Base-by-base conservation (phyloP, 192 early-diverging fungal species). In the Umbelopsis sp. region DNA sequence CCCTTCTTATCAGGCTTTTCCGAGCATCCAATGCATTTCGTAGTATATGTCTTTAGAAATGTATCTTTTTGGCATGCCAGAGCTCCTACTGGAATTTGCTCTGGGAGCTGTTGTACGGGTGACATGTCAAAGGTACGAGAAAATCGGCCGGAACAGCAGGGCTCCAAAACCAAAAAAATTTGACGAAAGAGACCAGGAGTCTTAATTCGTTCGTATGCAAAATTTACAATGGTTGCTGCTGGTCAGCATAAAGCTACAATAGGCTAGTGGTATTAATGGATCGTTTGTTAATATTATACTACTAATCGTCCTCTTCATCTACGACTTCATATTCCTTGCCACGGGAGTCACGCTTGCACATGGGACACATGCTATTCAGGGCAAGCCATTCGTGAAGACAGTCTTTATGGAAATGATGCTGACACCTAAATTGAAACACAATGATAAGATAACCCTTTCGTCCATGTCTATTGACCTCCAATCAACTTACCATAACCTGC, bases 361-460 rank as follows among this genome's bases (percentile, higher is more conserved):
- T 80, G 22, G 93, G 93, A 71, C 93, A 95, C 10, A 83, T 81
- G 66, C 82, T 82, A 75, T 93, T 92, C 52, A 92, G 76, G 36
- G 84, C 82, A 52, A 95, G 80, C 93, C 93, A 95, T 76, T 91
- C 91, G 70, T 91, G 88, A 2, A 94, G 92, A 75, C 93, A 95
- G 12, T 87, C 81, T 77, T 88, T 88, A 77, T 95, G 93, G 78
- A 95, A 92, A 71, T 93, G 91, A 80, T 95, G 93, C 7, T 74
- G 81, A 77, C 93, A 77, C 65, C 76, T 77, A 53, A 1, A 54
- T 43, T 45, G 31, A 50, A 41, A 12, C 3, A 59, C 24, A 31
- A 29, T 34, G 31, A 31, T 62, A 16, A 17, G 31, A 7, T 59
- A 12, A 29, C 10, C 12, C 10, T 21, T 49, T 49, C 20, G 45